A percentile compares a stretch with the other conserved stretches of the same genome.
Conservation (phyloP, 2,329 filamentous ascomycete species). For the Fusarium kyushuense region DNA sequence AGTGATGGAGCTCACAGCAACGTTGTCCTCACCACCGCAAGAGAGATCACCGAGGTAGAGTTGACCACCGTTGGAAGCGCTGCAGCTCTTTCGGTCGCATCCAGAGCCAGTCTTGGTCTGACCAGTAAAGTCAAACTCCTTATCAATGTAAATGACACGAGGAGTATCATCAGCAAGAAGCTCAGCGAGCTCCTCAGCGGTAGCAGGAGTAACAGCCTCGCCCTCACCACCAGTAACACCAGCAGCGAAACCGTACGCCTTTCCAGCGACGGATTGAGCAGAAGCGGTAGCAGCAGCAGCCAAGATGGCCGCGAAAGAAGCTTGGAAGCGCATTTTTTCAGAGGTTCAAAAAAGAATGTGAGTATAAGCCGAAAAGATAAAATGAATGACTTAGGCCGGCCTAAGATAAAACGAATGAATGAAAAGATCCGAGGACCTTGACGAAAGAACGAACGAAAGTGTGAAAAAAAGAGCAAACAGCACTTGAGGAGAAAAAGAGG, state of each 20-base stretch:
- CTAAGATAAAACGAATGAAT: conserved; percentile 5
- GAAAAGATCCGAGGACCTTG: neutral
- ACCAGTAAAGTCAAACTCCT: conserved; percentile 48
- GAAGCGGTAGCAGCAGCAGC: conserved; percentile 29
- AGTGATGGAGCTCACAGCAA: conserved; percentile 44
- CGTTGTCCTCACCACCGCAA: conserved; percentile 44
- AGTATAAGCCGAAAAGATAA: conserved; percentile 1
- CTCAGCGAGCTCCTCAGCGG: conserved; percentile 58
- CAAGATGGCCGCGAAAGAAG: conserved; percentile 1
- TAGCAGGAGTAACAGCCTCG: conserved; percentile 57
- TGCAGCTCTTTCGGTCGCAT: conserved; percentile 49
- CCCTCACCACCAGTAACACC: conserved; percentile 64
- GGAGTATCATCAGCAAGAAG: conserved; percentile 47
- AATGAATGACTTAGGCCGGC: conserved; percentile 10
- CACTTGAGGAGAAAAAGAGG: neutral
- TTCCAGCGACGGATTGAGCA: conserved; percentile 48
- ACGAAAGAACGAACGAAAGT: neutral
- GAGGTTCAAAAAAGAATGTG: neutral
- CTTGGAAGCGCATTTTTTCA: conserved; percentile 5
- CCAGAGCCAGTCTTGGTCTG: conserved; percentile 41
- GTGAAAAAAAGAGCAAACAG: neutral
- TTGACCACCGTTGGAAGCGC: conserved; percentile 46
- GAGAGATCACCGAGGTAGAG: conserved; percentile 48
- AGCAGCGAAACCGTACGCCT: conserved; percentile 49
- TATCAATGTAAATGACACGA: conserved; percentile 44